Evolutionary conservation across 805 yeast genomes (phyloP), one percentile per base, ranked within the genome.

Genomic region (Metschnikowia shivogae): DNA sequence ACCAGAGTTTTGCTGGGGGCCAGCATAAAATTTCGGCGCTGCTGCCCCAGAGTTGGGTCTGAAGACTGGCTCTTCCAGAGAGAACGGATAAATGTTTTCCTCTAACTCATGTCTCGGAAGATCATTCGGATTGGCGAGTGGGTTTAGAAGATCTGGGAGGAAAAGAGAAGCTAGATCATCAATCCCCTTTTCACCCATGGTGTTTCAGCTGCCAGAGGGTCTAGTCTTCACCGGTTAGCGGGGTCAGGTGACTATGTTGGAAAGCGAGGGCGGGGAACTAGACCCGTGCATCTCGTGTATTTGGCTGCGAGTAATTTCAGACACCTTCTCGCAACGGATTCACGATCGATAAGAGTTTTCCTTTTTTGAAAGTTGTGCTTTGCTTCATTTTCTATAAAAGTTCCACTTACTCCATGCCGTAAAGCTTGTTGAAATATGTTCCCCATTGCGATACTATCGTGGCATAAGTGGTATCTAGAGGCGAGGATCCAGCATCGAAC

Each of bases 131-230:
- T 39, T 39, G 14, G 42, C 42, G 27, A 54, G 45, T 27, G 48
- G 59, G 41, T 66, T 67, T 22, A 69, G 57, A 32, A 67, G 62
- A 44, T 70, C 74, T 2, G 73, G 74, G 27, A 71, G 56, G 40
- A 71, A 71, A 35, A 71, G 58, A 34, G 73, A 62, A 37, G 74
- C 67, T 19, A 71, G 58, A 52, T 71, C 76, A 47, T 71, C 74
- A 42, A 66, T 57, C 34, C 60, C 50, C 48, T 62, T 54, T 19
- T 49, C 46, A 14, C 30, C 31, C 55, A 51, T 49, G 22, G 22
- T 37, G 32, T 22, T 22, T 22, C 26, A 22, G 26, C 8, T 22
- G 6, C 8, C 26, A 22, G 8, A 22, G 6, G 26, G 26, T 22
- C 26, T 22, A 7, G 26, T 22, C 26, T 22, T 22, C 26, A 22